These are phyloP conservation scores for Hanseniaspora lachancei DNA, from an alignment of 805 yeast species.

Conservation along the genomic window DNA sequence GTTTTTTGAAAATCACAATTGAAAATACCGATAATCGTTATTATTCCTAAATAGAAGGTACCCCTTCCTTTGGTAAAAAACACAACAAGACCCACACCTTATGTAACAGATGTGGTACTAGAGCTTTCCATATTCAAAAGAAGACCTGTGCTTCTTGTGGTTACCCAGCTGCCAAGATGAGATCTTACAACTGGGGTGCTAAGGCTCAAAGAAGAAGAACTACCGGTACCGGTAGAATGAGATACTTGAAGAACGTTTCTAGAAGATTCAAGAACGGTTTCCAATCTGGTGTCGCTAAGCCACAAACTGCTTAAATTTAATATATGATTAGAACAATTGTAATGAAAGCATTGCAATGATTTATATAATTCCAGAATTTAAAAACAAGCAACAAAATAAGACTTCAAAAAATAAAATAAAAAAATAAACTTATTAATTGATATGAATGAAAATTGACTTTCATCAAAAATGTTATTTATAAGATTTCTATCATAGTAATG, in stretches of 20 bases:
- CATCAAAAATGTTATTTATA: background rate
- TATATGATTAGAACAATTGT: background rate
- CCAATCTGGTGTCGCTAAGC: constrained; percentile 74
- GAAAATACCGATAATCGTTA: background rate
- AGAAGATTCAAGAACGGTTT: constrained; percentile 99
- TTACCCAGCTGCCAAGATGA: constrained; percentile 98
- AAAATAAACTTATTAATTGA: background rate
- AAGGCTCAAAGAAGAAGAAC: constrained; percentile 99
- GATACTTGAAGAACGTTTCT: constrained; percentile 90
- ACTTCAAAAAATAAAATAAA: background rate
- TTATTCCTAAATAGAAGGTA: constrained; percentile 60
- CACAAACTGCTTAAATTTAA: constrained; percentile 46
- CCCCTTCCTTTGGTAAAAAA: constrained; percentile 99
- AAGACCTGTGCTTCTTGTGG: constrained; percentile 98
- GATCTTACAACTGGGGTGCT: constrained; percentile 98
- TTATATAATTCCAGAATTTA: background rate
- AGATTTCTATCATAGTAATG: background rate
- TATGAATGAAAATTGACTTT: background rate
- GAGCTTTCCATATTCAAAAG: constrained; percentile 99
- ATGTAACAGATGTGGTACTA: constrained; percentile 98
- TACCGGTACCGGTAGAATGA: constrained; percentile 99
- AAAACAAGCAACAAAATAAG: background rate
- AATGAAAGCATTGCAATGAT: background rate
- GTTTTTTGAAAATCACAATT: background rate
- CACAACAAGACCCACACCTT: constrained; percentile 99